Evolutionary conservation across 768 basidiomycete species (phyloP), one percentile per base, ranked within the genome.

Genomic region (Hericium alpestre): DNA sequence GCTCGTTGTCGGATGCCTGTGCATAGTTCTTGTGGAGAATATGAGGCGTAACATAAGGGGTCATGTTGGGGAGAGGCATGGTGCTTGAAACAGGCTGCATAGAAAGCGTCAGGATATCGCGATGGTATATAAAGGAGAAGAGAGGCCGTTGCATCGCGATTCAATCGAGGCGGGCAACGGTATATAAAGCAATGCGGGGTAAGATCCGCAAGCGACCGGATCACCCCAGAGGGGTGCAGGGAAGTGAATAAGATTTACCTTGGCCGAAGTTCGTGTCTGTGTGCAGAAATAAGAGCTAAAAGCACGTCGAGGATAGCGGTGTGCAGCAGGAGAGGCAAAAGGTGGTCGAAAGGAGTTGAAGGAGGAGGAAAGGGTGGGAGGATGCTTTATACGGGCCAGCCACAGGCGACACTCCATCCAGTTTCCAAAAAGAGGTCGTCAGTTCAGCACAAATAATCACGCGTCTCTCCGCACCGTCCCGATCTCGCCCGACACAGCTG

Each of bases 1-100:
- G 71, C 69, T 90, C 86, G 58, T 77, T 72, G 71, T 90, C 88
- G 62, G 77, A 74, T 2, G 82, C 74, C 67, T 90, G 86, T 3
- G 89, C 87, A 71, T 91, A 91, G 73, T 87, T 72, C 70, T 84
- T 88, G 78, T 90, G 89, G 68, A 89, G 84, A 73, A 91, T 91
- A 71, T 90, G 88, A 38, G 90, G 90, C 61, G 90, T 91, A 54
- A 90, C 86, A 68, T 91, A 89, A 65, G 89, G 90, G 9, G 89
- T 90, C 46, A 84, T 79, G 68, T 84, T 80, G 53, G 81, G 74
- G 68, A 80, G 77, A 63, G 82, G 80, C 86, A 87, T 88, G 63
- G 63, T 80, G 71, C 59, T 22, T 22, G 61, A 12, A 16, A 22
- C 16, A 1, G 37, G 38, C 55, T 58, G 23, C 15, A 49, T 16